A percentile compares a stretch with the other conserved stretches of the same genome.
phyloP scores from a whole-genome alignment of 305 asterid genomes.

The Fraxinus dipetala region DNA sequence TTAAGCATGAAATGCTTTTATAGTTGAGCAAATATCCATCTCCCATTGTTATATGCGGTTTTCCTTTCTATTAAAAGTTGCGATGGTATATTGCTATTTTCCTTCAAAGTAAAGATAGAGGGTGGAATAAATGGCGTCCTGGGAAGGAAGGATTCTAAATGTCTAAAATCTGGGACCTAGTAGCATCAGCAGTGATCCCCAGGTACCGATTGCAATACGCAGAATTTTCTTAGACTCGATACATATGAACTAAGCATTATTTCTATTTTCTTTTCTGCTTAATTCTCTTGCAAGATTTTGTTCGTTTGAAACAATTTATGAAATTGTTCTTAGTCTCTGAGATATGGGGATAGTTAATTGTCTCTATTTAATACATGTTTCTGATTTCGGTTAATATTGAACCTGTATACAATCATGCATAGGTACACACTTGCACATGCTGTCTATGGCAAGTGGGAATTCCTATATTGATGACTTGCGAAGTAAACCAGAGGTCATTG shows the following conservation, averaged over 20 bases:
- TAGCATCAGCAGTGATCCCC: background rate
- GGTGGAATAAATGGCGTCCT: background rate
- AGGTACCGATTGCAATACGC: background rate
- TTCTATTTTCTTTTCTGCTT: background rate
- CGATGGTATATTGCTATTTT: background rate
- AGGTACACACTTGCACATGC: constrained; percentile 25
- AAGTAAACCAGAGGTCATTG: constrained; percentile 53
- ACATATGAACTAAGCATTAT: background rate
- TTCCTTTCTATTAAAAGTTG: background rate
- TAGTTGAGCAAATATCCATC: background rate
- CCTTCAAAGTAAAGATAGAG: background rate
- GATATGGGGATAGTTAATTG: background rate
- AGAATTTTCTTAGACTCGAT: background rate
- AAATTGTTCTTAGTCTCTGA: background rate
- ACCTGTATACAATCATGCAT: constrained; percentile 9
- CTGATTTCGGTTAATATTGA: background rate
- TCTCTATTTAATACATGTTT: background rate
- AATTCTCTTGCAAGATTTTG: background rate
- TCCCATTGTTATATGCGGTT: background rate
- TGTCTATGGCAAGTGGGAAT: constrained; percentile 52
- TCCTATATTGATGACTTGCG: constrained; percentile 51
- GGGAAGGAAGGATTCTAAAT: background rate
- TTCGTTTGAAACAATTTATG: background rate
- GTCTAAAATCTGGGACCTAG: background rate
- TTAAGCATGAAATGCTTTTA: background rate